Conservation (phyloP, 768 basidiomycete genomes). For the Naganishia antarctica region DNA sequence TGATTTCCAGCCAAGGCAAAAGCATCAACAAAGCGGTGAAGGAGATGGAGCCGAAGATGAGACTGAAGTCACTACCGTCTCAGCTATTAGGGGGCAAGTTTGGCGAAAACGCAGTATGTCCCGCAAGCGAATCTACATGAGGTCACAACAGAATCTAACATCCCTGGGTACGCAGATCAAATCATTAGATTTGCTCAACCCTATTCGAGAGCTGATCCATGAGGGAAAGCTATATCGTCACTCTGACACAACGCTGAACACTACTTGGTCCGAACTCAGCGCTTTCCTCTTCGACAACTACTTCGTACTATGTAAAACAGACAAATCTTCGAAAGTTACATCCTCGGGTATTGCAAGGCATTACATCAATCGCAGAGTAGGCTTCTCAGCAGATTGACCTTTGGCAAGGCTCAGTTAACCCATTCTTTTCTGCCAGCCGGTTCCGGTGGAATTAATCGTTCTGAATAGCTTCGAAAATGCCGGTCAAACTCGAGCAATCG, state of each 20-base stretch:
- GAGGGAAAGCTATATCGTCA: conserved; percentile 77
- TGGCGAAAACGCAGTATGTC: conserved; percentile 34
- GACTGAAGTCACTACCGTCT: conserved; percentile 62
- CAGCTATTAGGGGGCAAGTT: conserved; percentile 41
- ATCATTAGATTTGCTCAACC: conserved; percentile 85
- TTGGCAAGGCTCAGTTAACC: conserved; percentile 1
- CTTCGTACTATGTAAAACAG: conserved; percentile 53
- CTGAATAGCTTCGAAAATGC: conserved; percentile 77
- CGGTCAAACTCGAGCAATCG: conserved; percentile 67
- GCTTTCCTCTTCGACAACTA: conserved; percentile 95
- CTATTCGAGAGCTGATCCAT: conserved; percentile 75
- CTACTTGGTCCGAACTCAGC: conserved; percentile 80
- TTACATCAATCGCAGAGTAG: conserved; percentile 71
- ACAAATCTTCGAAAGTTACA: conserved; percentile 55
- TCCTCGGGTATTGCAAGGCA: conserved; percentile 56
- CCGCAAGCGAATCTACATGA: neutral
- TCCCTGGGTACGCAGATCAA: conserved; percentile 37
- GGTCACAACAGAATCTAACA: neutral
- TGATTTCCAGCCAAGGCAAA: conserved; percentile 79
- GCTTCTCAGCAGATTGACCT: conserved; percentile 35
- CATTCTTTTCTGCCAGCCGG: conserved; percentile 58
- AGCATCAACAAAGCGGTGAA: conserved; percentile 81
- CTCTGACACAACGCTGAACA: conserved; percentile 75
- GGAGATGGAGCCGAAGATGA: conserved; percentile 80
- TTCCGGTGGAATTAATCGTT: conserved; percentile 83